These are phyloP conservation scores for Debaryomycetaceae sp. DNA, from an alignment of 1,139 yeast species.

Conservation along the genomic window DNA sequence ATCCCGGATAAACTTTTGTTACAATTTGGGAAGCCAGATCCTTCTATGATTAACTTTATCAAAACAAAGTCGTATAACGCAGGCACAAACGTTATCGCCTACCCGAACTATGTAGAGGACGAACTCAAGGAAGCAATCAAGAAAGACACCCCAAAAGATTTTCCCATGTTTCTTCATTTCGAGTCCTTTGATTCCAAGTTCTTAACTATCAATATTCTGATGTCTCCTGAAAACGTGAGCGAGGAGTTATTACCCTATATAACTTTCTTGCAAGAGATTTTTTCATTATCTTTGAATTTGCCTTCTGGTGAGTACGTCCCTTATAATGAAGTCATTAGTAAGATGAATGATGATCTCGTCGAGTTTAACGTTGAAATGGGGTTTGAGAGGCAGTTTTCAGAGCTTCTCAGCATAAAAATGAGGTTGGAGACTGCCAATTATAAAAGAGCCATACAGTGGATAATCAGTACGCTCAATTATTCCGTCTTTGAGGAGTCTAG, in stretches of 20 bases:
- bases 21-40: constrained; percentile 68
- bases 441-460: constrained; percentile 70
- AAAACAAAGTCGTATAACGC: constrained; percentile 59
- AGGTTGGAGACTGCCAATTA: constrained; percentile 66
- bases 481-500: constrained; percentile 72
- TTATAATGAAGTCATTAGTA: constrained; percentile 71
- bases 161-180: constrained; percentile 72
- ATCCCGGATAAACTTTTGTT: constrained; percentile 69
- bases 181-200: constrained; percentile 82
- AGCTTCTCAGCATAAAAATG: constrained; percentile 58
- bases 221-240: constrained; percentile 63
- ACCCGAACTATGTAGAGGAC: constrained; percentile 10
- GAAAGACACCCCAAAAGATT: constrained; percentile 42
- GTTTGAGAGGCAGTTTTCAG: constrained; percentile 59
- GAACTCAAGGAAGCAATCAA: constrained; percentile 25
- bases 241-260: constrained; percentile 60
- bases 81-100: constrained; percentile 27
- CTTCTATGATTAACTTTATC: constrained; percentile 70
- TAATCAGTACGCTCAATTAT: constrained; percentile 57
- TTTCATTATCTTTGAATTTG: constrained; percentile 67
- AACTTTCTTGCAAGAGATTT: constrained; percentile 60
- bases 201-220: constrained; percentile 62
- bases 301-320: constrained; percentile 59
- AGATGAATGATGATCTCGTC: constrained; percentile 70
- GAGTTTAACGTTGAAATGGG: constrained; percentile 56